phyloP scores from a whole-genome alignment of 306 rosid species.

The Dalbergia oliveri region DNA sequence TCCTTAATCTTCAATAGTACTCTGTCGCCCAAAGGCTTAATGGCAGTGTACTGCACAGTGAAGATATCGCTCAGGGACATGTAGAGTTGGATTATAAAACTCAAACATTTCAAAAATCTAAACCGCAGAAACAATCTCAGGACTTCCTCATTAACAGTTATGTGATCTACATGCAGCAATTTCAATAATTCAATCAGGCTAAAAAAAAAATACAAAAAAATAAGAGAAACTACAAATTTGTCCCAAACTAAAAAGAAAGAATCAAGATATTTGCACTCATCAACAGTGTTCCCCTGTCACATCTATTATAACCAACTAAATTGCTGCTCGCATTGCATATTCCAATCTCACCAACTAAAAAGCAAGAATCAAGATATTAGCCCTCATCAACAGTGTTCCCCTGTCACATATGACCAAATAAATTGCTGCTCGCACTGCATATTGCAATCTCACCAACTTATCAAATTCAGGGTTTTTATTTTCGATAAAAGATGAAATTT shows the following conservation, averaged over 20 bases:
- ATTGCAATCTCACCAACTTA: neutral
- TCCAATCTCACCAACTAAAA: neutral
- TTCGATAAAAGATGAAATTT: too few relatives aligned
- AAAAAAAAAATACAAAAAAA: neutral
- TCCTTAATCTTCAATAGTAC: constrained; percentile 76
- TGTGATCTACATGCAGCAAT: neutral
- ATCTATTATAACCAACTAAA: neutral
- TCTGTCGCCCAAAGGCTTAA: constrained; percentile 88
- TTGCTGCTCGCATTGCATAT: neutral
- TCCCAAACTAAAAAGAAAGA: neutral
- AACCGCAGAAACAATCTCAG: neutral
- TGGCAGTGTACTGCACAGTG: constrained; percentile 68
- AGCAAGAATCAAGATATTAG: neutral
- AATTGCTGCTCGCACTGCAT: neutral
- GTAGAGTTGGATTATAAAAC: neutral
- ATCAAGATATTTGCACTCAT: neutral
- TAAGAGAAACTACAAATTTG: neutral
- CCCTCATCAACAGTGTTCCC: neutral
- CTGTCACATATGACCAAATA: neutral
- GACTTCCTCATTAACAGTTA: neutral
- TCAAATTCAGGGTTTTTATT: neutral
- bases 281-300: neutral
- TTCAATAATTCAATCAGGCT: neutral
- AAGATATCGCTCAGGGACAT: constrained; percentile 13
- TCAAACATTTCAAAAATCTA: neutral